Evolutionary conservation across 176 grass and related monocot genomes (phyloP), one percentile per base, ranked within the genome.

Genomic region (Aechmea fasciata): DNA sequence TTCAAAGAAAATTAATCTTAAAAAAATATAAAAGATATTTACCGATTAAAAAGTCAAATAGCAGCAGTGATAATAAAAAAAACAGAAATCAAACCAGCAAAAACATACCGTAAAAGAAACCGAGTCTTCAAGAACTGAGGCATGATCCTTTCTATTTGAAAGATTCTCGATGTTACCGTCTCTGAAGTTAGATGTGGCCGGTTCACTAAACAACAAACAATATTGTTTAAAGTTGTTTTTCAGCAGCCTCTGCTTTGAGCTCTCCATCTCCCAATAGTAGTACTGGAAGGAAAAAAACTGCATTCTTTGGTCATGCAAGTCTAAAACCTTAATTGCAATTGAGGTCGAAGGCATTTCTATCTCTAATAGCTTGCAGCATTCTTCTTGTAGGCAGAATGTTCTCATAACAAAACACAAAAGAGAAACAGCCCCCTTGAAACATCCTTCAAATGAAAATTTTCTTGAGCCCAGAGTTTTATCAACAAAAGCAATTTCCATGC

Each of bases 371-470:
- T 50, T 69, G 53, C 19, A 26, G 25, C 19, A 49, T 23, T 24
- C 41, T 49, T 65, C 65, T 51, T 85, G 64, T 64, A 63, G 76
- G 69, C 78, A 65, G 73, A 85, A 66, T 76, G 66, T 75, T 22
- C 17, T 67, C 25, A 85, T 73, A 13, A 80, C 26, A 69, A 80
- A 76, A 75, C 77, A 85, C 47, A 85, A 61, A 24, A 85, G 66
- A 85, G 73, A 73, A 13, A 85, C 67, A 14, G 71, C 65, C 51
- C 62, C n/a, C 57, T 24, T 80, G 75, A 85, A 85, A 76, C 70
- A 70, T 23, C 83, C 83, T 70, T 76, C 77, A 77, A 85, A 76
- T 11, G 72, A 71, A 19, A 85, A 65, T 76, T 76, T 71, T 57
- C 73, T 75, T 59, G 80, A 71, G 14, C 77, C 83, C 59, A 25